Evolutionary conservation across 805 yeast species (phyloP).

Genomic region (Zygotorulaspora chibaensis): DNA sequence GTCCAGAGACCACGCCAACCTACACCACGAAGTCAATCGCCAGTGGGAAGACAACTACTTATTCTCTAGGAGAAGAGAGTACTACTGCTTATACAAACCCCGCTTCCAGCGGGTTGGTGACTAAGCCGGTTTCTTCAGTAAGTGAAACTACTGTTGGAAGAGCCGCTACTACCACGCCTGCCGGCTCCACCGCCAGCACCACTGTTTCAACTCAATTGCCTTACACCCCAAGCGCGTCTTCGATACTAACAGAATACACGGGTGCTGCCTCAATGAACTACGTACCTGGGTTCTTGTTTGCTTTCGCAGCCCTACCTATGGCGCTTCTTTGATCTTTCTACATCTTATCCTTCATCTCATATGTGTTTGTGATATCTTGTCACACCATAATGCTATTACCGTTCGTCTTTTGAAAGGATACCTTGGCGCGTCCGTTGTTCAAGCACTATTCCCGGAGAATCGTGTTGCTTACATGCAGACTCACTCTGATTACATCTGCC

Average conservation of each 20-base stretch:
- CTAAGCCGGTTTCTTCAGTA: neutral
- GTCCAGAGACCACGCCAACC: conserved; percentile 4
- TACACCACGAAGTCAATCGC: too few species aligned
- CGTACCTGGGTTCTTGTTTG: conserved; percentile 1
- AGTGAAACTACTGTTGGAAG: neutral
- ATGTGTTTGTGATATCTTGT: too few species aligned
- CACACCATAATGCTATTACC: too few species aligned
- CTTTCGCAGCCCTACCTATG: conserved; percentile 2
- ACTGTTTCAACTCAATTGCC: neutral
- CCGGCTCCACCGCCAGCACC: neutral
- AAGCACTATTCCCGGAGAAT: too few species aligned
- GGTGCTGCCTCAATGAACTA: conserved; percentile 3
- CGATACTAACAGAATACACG: neutral
- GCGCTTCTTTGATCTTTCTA: neutral
- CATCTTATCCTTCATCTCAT: neutral
- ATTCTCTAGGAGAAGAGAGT: too few species aligned
- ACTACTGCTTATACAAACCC: too few species aligned
- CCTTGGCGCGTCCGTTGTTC: too few species aligned
- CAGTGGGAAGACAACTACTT: too few species aligned
- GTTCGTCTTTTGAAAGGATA: too few species aligned
- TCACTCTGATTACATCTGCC: too few species aligned
- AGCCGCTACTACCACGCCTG: neutral
- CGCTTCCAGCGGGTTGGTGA: neutral
- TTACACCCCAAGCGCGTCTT: neutral
- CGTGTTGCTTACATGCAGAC: too few species aligned